Conservation (phyloP, 768 basidiomycete genomes). For the Brasilioporus rufonigricans region DNA sequence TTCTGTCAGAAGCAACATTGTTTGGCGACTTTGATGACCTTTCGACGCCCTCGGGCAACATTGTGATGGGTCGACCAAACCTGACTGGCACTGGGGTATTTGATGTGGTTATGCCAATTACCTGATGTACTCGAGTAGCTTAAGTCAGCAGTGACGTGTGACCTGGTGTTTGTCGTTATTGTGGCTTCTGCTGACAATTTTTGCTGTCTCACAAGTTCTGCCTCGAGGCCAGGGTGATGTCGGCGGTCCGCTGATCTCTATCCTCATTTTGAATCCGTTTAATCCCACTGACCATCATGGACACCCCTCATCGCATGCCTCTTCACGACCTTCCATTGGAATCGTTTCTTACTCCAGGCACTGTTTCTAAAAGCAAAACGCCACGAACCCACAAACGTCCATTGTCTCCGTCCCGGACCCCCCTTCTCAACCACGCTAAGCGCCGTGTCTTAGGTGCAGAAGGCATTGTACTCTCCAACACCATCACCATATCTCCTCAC, state of each 20-base stretch:
- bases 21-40: slow-evolving; percentile 96
- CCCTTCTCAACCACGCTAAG: slow-evolving; percentile 60
- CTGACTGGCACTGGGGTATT: slow-evolving; percentile 95
- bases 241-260: slow-evolving; percentile 23
- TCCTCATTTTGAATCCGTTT: slow-evolving; percentile 9
- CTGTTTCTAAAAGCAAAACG: slow-evolving; percentile 18
- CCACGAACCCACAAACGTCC: slow-evolving; percentile 55
- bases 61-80: slow-evolving; percentile 86
- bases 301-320: slow-evolving; percentile 41
- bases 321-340: slow-evolving; percentile 62
- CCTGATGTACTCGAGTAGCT: slow-evolving; percentile 1
- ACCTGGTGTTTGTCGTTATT: slow-evolving; percentile 26
- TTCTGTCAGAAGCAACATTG: slow-evolving; percentile 91
- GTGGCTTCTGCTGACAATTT: slow-evolving; percentile 14
- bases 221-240: slow-evolving; percentile 27
- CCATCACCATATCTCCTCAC: slow-evolving; percentile 15
- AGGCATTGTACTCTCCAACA: slow-evolving; percentile 40
- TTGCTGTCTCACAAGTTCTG: slow-evolving; percentile 10
- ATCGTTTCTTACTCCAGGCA: slow-evolving; percentile 42
- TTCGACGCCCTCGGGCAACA: slow-evolving; percentile 84
- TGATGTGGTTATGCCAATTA: slow-evolving; percentile 67
- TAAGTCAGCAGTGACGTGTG: slow-evolving; percentile 16
- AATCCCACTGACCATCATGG: slow-evolving; percentile 15
- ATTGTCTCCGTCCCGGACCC: slow-evolving; percentile 51
- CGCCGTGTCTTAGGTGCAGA: slow-evolving; percentile 62